Percentiles rank a stretch among this genome's conserved stretches.
Evolutionary conservation across 805 yeast genomes (phyloP).

Genomic region (Debaryomyces maramus): DNA sequence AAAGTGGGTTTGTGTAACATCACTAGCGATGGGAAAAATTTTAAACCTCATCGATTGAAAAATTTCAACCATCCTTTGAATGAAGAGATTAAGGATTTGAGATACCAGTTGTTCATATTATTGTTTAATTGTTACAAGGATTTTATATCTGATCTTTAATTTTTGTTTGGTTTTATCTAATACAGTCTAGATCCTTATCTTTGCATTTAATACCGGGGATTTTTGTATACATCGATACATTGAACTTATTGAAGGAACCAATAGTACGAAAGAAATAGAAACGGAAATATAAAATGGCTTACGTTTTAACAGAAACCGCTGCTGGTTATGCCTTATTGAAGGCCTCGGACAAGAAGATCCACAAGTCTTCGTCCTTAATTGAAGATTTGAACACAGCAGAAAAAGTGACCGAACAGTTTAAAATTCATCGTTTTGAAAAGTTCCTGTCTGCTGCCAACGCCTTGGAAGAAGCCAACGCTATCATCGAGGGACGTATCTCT

Average conservation of each 20-base stretch:
- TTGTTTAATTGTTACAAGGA: conserved; percentile 1
- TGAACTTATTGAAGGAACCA: too few relatives aligned
- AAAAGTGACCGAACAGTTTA: conserved; percentile 85
- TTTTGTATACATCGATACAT: not conserved
- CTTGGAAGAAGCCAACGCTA: conserved; percentile 88
- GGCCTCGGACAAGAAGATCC: conserved; percentile 95
- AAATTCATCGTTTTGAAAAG: conserved; percentile 93
- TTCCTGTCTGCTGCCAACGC: conserved; percentile 94
- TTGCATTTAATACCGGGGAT: not conserved
- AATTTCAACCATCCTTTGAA: conserved; percentile 7
- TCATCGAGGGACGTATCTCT: conserved; percentile 92
- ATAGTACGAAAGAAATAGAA: not conserved
- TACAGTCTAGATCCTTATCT: not conserved
- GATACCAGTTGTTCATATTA: conserved; percentile 1
- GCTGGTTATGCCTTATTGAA: conserved; percentile 98
- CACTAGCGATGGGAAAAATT: conserved; percentile 6
- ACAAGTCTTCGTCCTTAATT: conserved; percentile 74
- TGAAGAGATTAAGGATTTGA: conserved; percentile 2
- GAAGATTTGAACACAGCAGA: conserved; percentile 80
- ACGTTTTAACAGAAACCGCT: conserved; percentile 94
- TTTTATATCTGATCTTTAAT: not conserved
- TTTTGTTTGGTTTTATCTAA: too few relatives aligned
- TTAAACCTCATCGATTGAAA: conserved; percentile 12
- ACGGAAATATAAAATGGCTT: conserved; percentile 55
- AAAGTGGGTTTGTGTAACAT: conserved; percentile 7